Evolutionary conservation across 345 rosid genomes (phyloP).

Genomic region (Populus davidiana): DNA sequence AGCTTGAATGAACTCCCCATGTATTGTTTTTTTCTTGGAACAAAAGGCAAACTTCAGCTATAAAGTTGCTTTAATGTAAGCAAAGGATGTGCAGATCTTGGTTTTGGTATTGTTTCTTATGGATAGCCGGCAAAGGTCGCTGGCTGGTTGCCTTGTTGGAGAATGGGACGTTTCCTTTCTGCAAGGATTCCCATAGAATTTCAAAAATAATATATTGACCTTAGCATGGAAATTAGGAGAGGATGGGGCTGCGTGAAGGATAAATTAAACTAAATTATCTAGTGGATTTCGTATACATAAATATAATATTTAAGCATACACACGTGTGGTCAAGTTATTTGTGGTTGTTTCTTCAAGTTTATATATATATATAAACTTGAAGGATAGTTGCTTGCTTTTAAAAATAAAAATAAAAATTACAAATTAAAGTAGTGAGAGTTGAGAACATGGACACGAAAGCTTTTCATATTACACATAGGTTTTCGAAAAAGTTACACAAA

Average conservation of each 20-base stretch:
- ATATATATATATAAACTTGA: background rate
- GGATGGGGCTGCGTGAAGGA: background rate
- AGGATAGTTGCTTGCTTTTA: background rate
- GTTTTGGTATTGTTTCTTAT: background rate
- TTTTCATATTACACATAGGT: background rate
- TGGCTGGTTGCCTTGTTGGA: background rate
- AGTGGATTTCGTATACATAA: background rate
- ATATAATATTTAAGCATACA: background rate
- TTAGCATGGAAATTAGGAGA: slow-evolving; percentile 6
- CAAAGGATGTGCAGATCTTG: background rate
- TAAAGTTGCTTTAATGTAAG: slow-evolving; percentile 2
- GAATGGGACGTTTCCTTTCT: slow-evolving; percentile 4
- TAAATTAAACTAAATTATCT: background rate
- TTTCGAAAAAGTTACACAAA: too few relatives aligned
- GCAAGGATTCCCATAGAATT: slow-evolving; percentile 12
- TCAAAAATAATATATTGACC: background rate
- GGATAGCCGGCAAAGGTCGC: background rate
- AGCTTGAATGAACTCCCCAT: background rate
- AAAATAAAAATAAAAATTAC: too few relatives aligned
- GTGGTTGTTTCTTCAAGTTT: background rate
- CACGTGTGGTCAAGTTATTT: background rate
- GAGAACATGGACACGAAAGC: background rate
- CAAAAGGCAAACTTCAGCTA: background rate
- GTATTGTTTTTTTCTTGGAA: background rate
- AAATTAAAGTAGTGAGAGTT: background rate